Conservation (phyloP, 441 rosid genomes). For the Croton setiger region DNA sequence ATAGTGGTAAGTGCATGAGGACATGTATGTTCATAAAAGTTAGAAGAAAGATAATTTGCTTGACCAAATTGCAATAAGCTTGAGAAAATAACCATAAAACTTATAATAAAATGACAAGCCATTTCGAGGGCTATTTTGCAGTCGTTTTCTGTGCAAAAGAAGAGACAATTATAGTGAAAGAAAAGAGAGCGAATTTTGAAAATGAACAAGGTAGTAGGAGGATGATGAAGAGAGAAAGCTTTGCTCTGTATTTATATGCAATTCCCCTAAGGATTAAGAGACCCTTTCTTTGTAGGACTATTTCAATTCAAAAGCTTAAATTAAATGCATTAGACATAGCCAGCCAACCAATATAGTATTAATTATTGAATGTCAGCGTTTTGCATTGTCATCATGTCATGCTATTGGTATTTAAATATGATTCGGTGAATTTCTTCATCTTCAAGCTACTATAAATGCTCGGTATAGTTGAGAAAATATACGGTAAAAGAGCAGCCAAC, state of each 20-base stretch:
- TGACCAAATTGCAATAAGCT: constrained; percentile 7
- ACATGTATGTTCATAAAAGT: constrained; percentile 40
- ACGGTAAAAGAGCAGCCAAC: too few species aligned
- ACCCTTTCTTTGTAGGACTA: background rate
- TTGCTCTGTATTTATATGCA: background rate
- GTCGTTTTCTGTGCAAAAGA: background rate
- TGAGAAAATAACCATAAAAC: background rate
- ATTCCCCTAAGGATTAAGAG: background rate
- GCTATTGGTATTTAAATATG: too few species aligned
- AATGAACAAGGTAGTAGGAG: background rate
- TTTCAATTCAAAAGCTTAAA: background rate
- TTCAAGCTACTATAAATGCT: too few species aligned
- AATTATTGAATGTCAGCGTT: background rate
- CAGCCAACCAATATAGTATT: too few species aligned
- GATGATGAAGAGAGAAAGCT: background rate
- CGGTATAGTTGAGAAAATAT: too few species aligned
- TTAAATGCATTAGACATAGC: too few species aligned
- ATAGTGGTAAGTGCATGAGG: constrained; percentile 42
- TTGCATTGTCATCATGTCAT: too few species aligned
- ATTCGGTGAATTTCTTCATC: too few species aligned
- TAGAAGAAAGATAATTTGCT: constrained; percentile 47
- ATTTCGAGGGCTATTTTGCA: background rate
- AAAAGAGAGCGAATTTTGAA: background rate
- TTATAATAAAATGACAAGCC: background rate
- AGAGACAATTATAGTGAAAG: background rate